phyloP scores from a whole-genome alignment of 2,329 filamentous ascomycete species.

The Chlorencoelia australis region DNA sequence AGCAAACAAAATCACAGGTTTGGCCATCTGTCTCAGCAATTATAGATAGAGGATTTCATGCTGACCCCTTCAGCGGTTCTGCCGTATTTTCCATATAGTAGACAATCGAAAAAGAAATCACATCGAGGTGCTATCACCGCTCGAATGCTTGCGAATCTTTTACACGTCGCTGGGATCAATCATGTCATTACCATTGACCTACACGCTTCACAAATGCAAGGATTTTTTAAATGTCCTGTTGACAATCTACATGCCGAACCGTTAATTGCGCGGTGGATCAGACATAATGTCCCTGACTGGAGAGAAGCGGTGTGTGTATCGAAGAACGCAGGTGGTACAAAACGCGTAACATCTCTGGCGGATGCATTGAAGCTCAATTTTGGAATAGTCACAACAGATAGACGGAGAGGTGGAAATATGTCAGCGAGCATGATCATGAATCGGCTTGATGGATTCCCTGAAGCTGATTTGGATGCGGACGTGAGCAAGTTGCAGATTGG shows the following conservation, averaged over 20 bases:
- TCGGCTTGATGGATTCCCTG: constrained; percentile 52
- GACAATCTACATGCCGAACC: constrained; percentile 97
- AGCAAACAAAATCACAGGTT: constrained; percentile 92
- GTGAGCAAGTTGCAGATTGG: constrained; percentile 22
- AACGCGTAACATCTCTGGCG: constrained; percentile 89
- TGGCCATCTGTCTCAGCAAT: constrained; percentile 19
- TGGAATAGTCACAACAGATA: constrained; percentile 85
- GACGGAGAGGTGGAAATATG: constrained; percentile 56
- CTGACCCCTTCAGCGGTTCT: constrained; percentile 54
- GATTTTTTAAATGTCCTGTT: constrained; percentile 95
- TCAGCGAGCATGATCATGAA: constrained; percentile 69
- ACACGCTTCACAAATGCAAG: constrained; percentile 97
- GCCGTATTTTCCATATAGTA: constrained; percentile 97
- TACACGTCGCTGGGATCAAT: constrained; percentile 87
- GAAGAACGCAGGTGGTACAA: constrained; percentile 95
- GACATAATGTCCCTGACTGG: constrained; percentile 79
- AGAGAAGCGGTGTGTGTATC: constrained; percentile 89
- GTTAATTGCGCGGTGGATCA: constrained; percentile 90
- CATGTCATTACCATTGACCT: constrained; percentile 97
- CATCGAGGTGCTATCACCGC: constrained; percentile 94
- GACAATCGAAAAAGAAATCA: constrained; percentile 98
- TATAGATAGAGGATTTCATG: not conserved
- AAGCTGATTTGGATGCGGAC: constrained; percentile 33
- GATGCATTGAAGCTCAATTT: constrained; percentile 97
- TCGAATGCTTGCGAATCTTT: constrained; percentile 90